Conservation (phyloP, 176 grass and related monocot species). For the Rhynchospora breviuscula region DNA sequence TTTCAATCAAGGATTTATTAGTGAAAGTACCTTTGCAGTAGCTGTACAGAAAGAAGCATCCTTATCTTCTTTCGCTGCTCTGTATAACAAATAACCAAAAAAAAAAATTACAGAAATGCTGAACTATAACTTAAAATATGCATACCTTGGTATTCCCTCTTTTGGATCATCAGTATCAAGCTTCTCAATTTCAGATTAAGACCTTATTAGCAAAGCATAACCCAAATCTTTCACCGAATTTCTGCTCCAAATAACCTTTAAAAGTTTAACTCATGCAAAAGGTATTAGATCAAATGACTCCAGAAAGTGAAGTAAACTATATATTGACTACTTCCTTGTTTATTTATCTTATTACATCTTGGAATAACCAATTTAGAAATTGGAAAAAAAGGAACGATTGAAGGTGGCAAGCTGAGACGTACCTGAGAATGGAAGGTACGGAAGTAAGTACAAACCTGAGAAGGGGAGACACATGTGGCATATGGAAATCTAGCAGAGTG, state of each 20-base stretch:
- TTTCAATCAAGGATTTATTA: slow-evolving; percentile 14
- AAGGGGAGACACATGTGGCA: too few species aligned
- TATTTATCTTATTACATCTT: too few species aligned
- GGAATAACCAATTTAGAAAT: too few species aligned
- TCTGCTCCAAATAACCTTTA: slow-evolving; percentile 94
- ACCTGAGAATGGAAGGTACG: too few species aligned
- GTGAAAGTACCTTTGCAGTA: slow-evolving; percentile 62
- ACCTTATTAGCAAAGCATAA: slow-evolving; percentile 98
- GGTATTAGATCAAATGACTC: slow-evolving; percentile 16
- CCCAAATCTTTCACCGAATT: slow-evolving; percentile 95
- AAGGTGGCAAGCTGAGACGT: too few species aligned
- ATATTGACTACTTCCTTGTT: too few species aligned
- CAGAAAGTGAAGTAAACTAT: background rate
- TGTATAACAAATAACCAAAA: slow-evolving; percentile 24
- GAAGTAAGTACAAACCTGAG: too few species aligned
- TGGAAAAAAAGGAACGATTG: too few species aligned
- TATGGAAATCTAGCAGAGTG: too few species aligned
- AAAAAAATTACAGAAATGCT: slow-evolving; percentile 27
- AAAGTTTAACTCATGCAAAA: slow-evolving; percentile 23
- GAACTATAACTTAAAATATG: background rate
- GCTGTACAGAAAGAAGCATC: slow-evolving; percentile 72
- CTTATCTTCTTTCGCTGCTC: too few species aligned
- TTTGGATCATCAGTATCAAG: slow-evolving; percentile 77
- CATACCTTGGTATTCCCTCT: slow-evolving; percentile 67
- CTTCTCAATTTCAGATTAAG: slow-evolving; percentile 95